Evolutionary conservation across 1,139 yeast genomes (phyloP).

Genomic region (Taphrina confusa): DNA sequence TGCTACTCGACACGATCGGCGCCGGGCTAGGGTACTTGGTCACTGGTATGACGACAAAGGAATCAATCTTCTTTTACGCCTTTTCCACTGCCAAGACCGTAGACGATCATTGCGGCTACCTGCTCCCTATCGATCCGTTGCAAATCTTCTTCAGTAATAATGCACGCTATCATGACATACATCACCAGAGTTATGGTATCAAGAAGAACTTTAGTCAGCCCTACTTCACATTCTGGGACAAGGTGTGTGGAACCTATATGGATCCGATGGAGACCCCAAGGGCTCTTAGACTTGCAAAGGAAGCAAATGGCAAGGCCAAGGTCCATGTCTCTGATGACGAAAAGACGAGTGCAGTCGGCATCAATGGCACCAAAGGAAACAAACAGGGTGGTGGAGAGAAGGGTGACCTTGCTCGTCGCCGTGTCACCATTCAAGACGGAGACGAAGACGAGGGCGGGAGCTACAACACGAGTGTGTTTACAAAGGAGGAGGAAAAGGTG

Average conservation of each 20-base stretch:
- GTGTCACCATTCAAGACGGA: constrained; percentile 29
- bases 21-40: constrained; percentile 76
- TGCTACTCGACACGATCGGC: constrained; percentile 84
- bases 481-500: constrained; percentile 19
- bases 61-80: constrained; percentile 69
- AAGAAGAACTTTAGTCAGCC: constrained; percentile 96
- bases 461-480: constrained; percentile 32
- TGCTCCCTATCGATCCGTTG: constrained; percentile 85
- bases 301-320: constrained; percentile 30
- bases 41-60: constrained; percentile 71
- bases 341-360: constrained; percentile 14
- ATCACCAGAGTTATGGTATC: constrained; percentile 94
- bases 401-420: constrained; percentile 22
- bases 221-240: constrained; percentile 92
- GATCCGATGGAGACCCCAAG: constrained; percentile 55
- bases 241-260: constrained; percentile 65
- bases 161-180: constrained; percentile 93
- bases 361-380: constrained; percentile 30
- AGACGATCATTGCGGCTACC: constrained; percentile 97
- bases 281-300: constrained; percentile 36
- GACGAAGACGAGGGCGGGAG: constrained; percentile 22
- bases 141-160: constrained; percentile 90
- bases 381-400: constrained; percentile 30
- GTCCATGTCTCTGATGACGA: constrained; percentile 15
- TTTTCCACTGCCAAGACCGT: constrained; percentile 91